These are phyloP conservation scores for Thalia dealbata DNA, from an alignment of 176 grass and related monocot genomes.

Conservation along the genomic window DNA sequence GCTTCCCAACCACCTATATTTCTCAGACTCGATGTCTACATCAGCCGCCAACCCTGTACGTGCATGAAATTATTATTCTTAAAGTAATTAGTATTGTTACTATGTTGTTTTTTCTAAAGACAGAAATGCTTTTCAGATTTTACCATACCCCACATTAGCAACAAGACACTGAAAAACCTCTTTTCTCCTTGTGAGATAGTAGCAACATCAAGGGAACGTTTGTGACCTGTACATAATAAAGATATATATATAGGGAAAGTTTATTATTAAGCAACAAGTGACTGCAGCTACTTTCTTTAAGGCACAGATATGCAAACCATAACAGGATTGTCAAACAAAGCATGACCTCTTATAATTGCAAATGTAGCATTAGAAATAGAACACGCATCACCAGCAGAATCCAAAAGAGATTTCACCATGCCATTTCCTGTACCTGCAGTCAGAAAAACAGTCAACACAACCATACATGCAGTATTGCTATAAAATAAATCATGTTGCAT, in stretches of 20 bases:
- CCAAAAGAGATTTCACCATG: conserved; percentile 79
- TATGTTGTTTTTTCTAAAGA: not conserved
- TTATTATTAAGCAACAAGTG: not conserved
- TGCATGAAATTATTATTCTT: not conserved
- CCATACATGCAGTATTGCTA: not conserved
- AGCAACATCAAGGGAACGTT: conserved; percentile 54
- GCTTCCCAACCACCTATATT: conserved; percentile 81
- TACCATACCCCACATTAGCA: conserved; percentile 74
- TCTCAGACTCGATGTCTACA: conserved; percentile 81
- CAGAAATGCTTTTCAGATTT: not conserved
- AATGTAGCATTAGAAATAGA: conserved; percentile 61
- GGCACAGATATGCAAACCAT: not conserved
- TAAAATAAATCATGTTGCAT: not conserved
- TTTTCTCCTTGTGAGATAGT: conserved; percentile 53
- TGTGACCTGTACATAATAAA: conserved; percentile 39
- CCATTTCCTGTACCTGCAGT: conserved; percentile 73
- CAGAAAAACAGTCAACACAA: not conserved
- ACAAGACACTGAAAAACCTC: conserved; percentile 65
- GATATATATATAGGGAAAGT: not conserved
- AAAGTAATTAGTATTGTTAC: not conserved
- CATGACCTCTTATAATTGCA: conserved; percentile 65
- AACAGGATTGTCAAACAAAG: conserved; percentile 1
- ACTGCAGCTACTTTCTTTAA: not conserved
- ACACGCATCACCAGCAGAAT: conserved; percentile 38
- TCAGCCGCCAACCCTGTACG: conserved; percentile 72